These are phyloP conservation scores for Murraya koenigii DNA, from an alignment of 345 rosid genomes.

Conservation along the genomic window DNA sequence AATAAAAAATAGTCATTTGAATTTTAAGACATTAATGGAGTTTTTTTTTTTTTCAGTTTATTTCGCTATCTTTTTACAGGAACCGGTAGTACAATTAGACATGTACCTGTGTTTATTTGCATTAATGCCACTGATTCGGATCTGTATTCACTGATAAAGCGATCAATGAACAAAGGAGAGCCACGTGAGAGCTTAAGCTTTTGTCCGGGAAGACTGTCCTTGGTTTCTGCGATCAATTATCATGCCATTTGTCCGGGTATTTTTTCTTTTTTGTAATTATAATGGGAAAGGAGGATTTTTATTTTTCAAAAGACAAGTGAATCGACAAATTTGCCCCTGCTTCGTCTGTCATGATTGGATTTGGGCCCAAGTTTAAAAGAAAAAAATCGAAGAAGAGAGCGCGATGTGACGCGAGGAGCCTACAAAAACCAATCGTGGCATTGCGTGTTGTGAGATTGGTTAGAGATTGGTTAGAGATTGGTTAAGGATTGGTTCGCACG, in stretches of 20 bases:
- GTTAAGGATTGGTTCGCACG: background rate
- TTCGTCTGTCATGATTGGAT: background rate
- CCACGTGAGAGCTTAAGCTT: slow-evolving; percentile 11
- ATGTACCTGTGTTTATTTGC: background rate
- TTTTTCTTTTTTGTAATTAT: background rate
- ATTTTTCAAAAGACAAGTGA: background rate
- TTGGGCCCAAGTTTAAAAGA: background rate
- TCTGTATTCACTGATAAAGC: background rate
- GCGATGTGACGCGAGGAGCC: background rate
- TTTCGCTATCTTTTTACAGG: background rate
- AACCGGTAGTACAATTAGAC: background rate
- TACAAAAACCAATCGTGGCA: slow-evolving; percentile 4
- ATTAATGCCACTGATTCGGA: slow-evolving; percentile 2
- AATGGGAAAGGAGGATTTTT: background rate
- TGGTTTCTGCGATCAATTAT: background rate
- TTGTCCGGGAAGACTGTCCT: slow-evolving; percentile 9
- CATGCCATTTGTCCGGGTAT: background rate
- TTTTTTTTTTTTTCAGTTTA: background rate
- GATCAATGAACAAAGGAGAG: background rate
- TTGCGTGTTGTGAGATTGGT: background rate
- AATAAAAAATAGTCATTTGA: background rate
- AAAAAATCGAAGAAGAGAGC: background rate
- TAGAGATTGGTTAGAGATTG: too few relatives aligned
- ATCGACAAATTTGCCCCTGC: background rate
- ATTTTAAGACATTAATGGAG: background rate